A percentile compares a stretch with the other conserved stretches of the same genome.
Evolutionary conservation across 441 rosid genomes (phyloP).

Genomic region (Flueggea neowawraea): DNA sequence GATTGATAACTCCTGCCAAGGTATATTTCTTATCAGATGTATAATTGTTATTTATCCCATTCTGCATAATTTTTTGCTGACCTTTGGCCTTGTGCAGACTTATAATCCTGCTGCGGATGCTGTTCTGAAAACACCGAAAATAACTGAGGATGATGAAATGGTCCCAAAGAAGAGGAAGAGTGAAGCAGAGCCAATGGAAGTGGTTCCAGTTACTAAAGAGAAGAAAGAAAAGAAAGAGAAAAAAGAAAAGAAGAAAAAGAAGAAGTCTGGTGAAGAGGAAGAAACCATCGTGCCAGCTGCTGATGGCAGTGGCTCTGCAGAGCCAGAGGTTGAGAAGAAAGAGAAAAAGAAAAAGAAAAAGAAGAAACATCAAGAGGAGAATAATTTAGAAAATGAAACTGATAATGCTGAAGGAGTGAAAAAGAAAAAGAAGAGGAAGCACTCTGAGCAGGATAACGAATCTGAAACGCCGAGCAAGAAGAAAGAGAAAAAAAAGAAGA

Average conservation of each 20-base stretch:
- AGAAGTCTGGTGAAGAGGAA: conserved; percentile 33
- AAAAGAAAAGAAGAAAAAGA: conserved; percentile 31
- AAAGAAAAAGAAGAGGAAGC: conserved; percentile 67
- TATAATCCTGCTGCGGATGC: conserved; percentile 81
- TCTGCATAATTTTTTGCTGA: not conserved
- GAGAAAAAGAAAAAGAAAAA: conserved; percentile 59
- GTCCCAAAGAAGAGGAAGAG: conserved; percentile 26
- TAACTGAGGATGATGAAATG: conserved; percentile 24
- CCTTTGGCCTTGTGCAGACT: conserved; percentile 36
- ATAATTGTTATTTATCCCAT: not conserved
- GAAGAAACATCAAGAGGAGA: conserved; percentile 37
- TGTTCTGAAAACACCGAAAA: conserved; percentile 36
- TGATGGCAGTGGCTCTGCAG: conserved; percentile 23
- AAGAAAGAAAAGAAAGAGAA: conserved; percentile 20
- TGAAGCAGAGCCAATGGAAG: conserved; percentile 17
- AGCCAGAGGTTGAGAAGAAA: conserved; percentile 28
- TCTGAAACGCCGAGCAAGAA: conserved; percentile 41
- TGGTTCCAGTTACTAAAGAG: conserved; percentile 16
- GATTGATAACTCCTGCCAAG: conserved; percentile 75
- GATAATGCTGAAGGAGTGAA: conserved; percentile 26
- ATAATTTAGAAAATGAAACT: conserved; percentile 3
- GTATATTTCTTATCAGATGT: conserved; percentile 20
- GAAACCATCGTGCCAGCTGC: not conserved
- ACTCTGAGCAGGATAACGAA: conserved; percentile 43
- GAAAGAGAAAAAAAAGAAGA: conserved; percentile 61